Percentiles rank a stretch among this genome's conserved stretches.
phyloP scores from a whole-genome alignment of 23 red algal species.

The Gracilaria gracilis region DNA sequence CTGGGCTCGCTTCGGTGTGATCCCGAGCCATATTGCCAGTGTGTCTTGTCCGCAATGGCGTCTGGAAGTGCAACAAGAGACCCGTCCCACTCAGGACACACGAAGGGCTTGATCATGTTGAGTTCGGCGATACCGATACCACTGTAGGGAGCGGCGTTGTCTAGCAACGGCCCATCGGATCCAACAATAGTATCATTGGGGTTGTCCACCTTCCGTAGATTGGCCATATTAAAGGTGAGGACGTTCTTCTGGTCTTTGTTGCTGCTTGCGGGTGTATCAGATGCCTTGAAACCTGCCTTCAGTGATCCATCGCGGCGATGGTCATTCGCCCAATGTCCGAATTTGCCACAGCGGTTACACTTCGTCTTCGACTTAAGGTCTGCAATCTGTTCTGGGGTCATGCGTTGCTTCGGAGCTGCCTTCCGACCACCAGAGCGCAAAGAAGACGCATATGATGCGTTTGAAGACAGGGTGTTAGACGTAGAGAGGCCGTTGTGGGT shows the following conservation, averaged over 20 bases:
- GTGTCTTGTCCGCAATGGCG: constrained; percentile 4
- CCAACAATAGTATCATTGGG: not conserved
- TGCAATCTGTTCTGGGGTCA: constrained; percentile 19
- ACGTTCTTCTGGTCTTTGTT: not conserved
- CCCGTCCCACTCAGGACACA: constrained; percentile 38
- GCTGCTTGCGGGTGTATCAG: not conserved
- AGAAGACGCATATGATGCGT: too few species aligned
- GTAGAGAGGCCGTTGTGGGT: not conserved
- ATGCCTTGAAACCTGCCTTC: not conserved
- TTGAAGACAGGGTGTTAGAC: too few species aligned
- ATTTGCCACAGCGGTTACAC: constrained; percentile 14
- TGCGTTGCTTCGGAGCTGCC: not conserved
- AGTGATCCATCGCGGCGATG: constrained; percentile 28
- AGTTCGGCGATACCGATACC: constrained; percentile 37
- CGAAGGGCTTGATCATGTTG: not conserved
- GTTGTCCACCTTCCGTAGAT: not conserved
- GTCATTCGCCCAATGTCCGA: not conserved
- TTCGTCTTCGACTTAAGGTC: constrained; percentile 15
- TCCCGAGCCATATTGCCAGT: constrained; percentile 59
- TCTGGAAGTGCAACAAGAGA: constrained; percentile 27
- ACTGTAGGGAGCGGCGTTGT: constrained; percentile 53
- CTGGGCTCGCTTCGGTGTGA: constrained; percentile 19
- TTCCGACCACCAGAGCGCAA: too few species aligned
- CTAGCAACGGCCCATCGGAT: constrained; percentile 16
- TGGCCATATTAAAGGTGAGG: not conserved